phyloP scores from a whole-genome alignment of 1,284 basidiomycete species.

The Cutaneotrichosporon sp. region DNA sequence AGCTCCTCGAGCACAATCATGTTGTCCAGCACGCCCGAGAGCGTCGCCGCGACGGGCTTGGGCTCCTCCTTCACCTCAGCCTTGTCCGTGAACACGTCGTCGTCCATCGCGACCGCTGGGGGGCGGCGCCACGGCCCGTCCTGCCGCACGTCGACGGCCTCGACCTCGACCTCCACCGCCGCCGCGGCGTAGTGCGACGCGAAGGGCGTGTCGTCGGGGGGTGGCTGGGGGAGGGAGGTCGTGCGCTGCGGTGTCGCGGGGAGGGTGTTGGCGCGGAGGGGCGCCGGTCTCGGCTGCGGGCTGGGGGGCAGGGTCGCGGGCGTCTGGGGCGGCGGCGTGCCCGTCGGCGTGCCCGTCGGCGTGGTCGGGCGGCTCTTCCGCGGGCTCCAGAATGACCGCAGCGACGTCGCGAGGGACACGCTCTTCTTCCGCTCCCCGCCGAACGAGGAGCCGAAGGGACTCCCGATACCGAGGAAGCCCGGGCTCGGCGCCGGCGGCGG shows the following conservation, averaged over 20 bases:
- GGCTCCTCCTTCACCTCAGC: neutral
- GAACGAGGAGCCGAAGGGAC: constrained; percentile 7
- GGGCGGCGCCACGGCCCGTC: constrained; percentile 2
- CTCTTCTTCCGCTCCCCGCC: constrained; percentile 13
- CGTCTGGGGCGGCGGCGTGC: neutral
- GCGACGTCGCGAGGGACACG: constrained; percentile 54
- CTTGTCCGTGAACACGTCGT: constrained; percentile 15
- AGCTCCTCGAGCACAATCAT: constrained; percentile 93
- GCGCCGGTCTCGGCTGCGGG: neutral
- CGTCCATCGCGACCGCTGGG: constrained; percentile 14
- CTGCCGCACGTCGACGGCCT: constrained; percentile 63
- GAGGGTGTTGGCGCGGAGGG: neutral
- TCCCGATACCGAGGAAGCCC: neutral
- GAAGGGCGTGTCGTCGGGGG: constrained; percentile 45
- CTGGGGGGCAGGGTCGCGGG: neutral
- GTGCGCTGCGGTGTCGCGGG: neutral
- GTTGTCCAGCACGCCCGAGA: constrained; percentile 88
- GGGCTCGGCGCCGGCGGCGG: neutral
- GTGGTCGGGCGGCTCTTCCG: neutral
- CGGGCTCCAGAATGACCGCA: constrained; percentile 64
- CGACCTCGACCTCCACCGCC: constrained; percentile 58
- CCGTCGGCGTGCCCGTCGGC: neutral
- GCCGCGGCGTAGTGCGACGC: constrained; percentile 82
- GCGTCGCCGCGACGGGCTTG: constrained; percentile 58
- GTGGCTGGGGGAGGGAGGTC: constrained; percentile 1